Evolutionary conservation across 1,284 basidiomycete species (phyloP), one percentile per base, ranked within the genome.

Genomic region (Cutaneotrichosporon sp.): DNA sequence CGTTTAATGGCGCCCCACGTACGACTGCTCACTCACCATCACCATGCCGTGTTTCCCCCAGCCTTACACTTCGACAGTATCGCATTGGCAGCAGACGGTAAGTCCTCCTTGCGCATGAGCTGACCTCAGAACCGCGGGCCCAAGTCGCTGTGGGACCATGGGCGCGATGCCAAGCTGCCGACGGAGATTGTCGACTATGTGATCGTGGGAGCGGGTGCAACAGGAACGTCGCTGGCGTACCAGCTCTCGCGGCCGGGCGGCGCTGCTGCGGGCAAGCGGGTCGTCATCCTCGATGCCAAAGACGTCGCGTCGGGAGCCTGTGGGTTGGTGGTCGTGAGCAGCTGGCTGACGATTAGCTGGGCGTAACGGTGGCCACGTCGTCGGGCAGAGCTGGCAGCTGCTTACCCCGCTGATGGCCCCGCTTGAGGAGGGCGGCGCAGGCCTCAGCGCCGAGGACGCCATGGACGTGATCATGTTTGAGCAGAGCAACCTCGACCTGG

Each of bases 401-500:
- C 67, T 66, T 20, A 50, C 64, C 1, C 24, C 49, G 0, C 49
- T 74, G 18, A 68, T 63, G 42, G 56, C 58, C 1, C 71, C 76
- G 2, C 63, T 73, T 10, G 46, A 55, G 2, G 50, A 69, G 25
- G 74, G 74, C 9, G 74, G 76, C 1, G 69, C 69, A 1, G 74
- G 74, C 0, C 52, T 75, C 16, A 64, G 62, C 65, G 75, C 79
- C 4, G 82, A 84, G 7, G 62, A 72, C 27, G 70, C 67, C 0
- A 24, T 72, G 14, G 68, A 70, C n/a, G 75, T 85, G 2, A 82
- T 91, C 62, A 87, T 91, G 56, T 59, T 66, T 13, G 76, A 80
- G 6, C 88, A 88, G 46, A 85, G 86, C 67, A 87, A 84, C 22
- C 87, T 91, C 84, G 89, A 91, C 72, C 84, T 84, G 3, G 72